Conservation (phyloP, 129 eudicot genomes). For the Tanacetum coccineum region DNA sequence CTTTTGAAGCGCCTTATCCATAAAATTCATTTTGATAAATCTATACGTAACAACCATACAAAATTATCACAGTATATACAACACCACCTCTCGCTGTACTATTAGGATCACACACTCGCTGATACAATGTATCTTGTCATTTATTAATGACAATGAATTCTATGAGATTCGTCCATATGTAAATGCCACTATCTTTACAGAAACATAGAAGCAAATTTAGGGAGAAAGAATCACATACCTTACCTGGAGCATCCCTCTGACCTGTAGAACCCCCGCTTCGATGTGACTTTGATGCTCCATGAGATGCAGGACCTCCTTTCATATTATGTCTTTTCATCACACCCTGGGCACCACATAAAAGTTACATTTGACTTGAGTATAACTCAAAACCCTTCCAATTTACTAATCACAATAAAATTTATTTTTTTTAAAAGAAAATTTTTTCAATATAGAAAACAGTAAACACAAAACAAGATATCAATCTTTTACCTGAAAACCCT, state of each 20-base stretch:
- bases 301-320: slow-evolving; percentile 81
- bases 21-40: no score
- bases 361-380: background rate
- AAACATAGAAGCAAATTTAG: background rate
- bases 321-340: slow-evolving; percentile 78
- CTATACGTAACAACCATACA: no score
- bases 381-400: background rate
- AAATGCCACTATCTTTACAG: background rate
- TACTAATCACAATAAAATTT: background rate
- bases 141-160: background rate
- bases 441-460: background rate
- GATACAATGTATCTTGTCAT: background rate
- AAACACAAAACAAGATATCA: background rate
- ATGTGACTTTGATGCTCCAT: slow-evolving; percentile 83
- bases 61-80: no score
- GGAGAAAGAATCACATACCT: slow-evolving; percentile 41
- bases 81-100: no score
- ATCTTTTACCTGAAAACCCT: slow-evolving; percentile 86
- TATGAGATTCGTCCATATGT: background rate
- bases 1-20: no score
- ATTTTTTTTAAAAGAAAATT: background rate
- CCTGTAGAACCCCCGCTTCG: slow-evolving; percentile 93
- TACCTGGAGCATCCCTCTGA: slow-evolving; percentile 97
- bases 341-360: slow-evolving; percentile 53
- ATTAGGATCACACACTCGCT: background rate